These are phyloP conservation scores for Elsinoe batatas DNA, from an alignment of 2,329 filamentous ascomycete genomes.

Conservation along the genomic window DNA sequence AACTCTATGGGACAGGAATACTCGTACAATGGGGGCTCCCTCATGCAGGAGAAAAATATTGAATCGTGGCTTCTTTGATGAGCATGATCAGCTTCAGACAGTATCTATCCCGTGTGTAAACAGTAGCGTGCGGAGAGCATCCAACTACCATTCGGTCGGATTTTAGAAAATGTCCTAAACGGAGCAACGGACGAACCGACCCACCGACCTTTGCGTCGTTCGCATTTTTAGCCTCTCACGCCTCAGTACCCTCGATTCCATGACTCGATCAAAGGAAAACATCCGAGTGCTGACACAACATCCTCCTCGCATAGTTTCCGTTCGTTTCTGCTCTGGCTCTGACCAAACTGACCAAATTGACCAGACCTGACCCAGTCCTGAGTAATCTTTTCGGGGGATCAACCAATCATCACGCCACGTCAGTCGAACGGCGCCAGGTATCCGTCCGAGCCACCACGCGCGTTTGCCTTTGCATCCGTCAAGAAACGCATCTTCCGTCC, in stretches of 20 bases:
- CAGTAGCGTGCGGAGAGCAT: no score
- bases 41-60: background rate
- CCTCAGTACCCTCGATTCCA: background rate
- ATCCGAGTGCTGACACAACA: constrained; percentile 4
- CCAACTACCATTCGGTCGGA: background rate
- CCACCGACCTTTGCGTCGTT: background rate
- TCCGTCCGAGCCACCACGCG: constrained; percentile 3
- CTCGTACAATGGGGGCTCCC: background rate
- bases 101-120: no score
- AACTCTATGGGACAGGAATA: background rate
- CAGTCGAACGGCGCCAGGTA: background rate
- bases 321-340: background rate
- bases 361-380: background rate
- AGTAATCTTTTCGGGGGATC: constrained; percentile 1
- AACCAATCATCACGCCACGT: background rate
- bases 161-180: background rate
- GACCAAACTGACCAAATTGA: constrained; percentile 3
- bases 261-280: constrained; percentile 4
- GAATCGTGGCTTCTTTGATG: no score
- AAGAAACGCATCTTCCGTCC: constrained; percentile 1
- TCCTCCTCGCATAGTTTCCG: constrained; percentile 4
- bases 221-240: background rate
- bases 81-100: no score
- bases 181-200: constrained; percentile 5
- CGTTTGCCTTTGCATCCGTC: constrained; percentile 9